phyloP scores from a whole-genome alignment of 2,329 filamentous ascomycete species.

The Aspergillus ustus region DNA sequence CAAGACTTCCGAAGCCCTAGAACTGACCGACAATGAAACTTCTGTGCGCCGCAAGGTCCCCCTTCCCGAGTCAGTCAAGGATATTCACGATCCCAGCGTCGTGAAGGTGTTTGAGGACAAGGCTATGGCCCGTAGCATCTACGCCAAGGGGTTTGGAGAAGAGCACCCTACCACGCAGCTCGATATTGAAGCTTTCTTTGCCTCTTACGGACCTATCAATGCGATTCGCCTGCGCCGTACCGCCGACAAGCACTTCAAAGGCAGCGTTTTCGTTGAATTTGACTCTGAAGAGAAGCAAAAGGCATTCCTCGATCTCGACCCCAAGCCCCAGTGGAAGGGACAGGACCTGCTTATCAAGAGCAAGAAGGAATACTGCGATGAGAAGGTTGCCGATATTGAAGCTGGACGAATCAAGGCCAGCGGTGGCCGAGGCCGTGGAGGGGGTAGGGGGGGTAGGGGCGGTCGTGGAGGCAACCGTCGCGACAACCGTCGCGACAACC shows the following conservation, averaged over 20 bases:
- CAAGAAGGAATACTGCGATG: constrained; percentile 85
- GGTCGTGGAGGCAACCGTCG: constrained; percentile 38
- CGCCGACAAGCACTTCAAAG: constrained; percentile 80
- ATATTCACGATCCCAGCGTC: constrained; percentile 59
- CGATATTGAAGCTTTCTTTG: constrained; percentile 91
- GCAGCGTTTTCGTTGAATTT: constrained; percentile 95
- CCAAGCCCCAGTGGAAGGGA: constrained; percentile 82
- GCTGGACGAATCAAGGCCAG: constrained; percentile 70
- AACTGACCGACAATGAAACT: constrained; percentile 75
- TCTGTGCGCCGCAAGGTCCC: constrained; percentile 76
- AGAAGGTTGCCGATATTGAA: constrained; percentile 73
- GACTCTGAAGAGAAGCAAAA: constrained; percentile 75
- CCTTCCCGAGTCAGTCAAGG: constrained; percentile 57
- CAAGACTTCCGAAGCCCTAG: constrained; percentile 73
- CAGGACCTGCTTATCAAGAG: constrained; percentile 79
- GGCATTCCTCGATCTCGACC: constrained; percentile 78
- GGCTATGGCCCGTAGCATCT: constrained; percentile 75
- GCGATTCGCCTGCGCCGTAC: constrained; percentile 84
- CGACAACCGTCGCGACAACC: constrained; percentile 23
- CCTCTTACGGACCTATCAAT: constrained; percentile 76
- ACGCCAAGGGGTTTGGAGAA: constrained; percentile 91
- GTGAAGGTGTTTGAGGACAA: constrained; percentile 65
- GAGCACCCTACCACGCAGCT: constrained; percentile 86
- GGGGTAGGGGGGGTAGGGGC: constrained; percentile 49
- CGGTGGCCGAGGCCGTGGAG: constrained; percentile 38